Conservation (phyloP, 73 alveolate genomes). For the Paramecium sonneborni region DNA sequence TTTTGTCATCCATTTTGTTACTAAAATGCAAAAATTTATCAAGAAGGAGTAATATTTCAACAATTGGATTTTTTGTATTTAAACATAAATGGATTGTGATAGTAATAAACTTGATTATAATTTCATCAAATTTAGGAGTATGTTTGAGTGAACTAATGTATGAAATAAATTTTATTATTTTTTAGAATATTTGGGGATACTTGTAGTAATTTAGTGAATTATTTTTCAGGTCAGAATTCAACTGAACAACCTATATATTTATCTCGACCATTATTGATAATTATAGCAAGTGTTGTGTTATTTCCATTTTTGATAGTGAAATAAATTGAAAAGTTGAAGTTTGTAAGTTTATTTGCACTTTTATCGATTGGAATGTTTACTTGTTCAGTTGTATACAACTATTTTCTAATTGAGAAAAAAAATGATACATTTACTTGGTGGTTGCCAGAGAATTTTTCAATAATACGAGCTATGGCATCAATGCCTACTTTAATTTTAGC, state of each 20-base stretch:
- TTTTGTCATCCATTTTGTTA: background rate
- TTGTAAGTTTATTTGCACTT: constrained; percentile 37
- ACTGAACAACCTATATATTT: background rate
- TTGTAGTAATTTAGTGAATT: background rate
- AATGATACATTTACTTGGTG: background rate
- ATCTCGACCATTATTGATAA: background rate
- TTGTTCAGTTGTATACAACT: background rate
- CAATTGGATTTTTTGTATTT: constrained; percentile 21
- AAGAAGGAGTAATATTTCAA: constrained; percentile 29
- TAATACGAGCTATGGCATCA: background rate
- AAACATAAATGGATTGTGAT: constrained; percentile 24
- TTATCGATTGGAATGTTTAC: background rate
- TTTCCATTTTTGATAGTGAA: constrained; percentile 25
- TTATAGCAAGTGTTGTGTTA: background rate
- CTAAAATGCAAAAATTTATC: constrained; percentile 22
- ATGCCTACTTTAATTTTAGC: constrained; percentile 40
- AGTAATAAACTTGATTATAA: background rate
- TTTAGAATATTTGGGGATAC: constrained; percentile 48
- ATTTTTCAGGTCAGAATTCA: background rate
- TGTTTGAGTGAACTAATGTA: constrained; percentile 34
- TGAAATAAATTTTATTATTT: background rate
- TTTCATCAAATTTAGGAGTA: constrained; percentile 8
- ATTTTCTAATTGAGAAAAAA: background rate
- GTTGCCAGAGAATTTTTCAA: constrained; percentile 15
- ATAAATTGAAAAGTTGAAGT: background rate